Conservation (phyloP, 441 rosid genomes). For the Lepidium campestre region DNA sequence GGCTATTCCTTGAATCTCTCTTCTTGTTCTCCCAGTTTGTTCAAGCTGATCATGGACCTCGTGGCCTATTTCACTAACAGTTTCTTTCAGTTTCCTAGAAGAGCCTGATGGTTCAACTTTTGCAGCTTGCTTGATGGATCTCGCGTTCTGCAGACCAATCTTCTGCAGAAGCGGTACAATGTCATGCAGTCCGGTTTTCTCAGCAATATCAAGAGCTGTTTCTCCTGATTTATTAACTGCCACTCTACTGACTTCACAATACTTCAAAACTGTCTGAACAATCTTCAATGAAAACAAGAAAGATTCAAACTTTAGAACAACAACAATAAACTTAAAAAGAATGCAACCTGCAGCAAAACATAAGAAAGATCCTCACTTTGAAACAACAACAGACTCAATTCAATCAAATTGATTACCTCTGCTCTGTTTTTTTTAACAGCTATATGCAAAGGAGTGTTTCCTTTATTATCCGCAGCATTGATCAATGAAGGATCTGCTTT, state of each 20-base stretch:
- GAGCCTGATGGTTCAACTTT: conserved; percentile 34
- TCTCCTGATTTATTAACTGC: conserved; percentile 43
- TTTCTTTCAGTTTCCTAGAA: conserved; percentile 60
- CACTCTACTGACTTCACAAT: conserved; percentile 26
- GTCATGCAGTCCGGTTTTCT: conserved; percentile 43
- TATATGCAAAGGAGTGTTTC: conserved; percentile 57
- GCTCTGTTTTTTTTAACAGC: conserved; percentile 43
- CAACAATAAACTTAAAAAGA: neutral
- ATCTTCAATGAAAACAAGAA: conserved; percentile 33
- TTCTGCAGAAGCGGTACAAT: conserved; percentile 45
- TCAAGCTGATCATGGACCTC: conserved; percentile 87
- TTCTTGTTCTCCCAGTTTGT: conserved; percentile 74
- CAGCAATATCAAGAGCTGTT: conserved; percentile 56
- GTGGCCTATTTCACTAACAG: conserved; percentile 87
- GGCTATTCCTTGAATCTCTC: conserved; percentile 72
- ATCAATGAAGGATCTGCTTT: conserved; percentile 29
- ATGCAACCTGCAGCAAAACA: conserved; percentile 28
- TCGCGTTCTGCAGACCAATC: conserved; percentile 64
- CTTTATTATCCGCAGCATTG: conserved; percentile 50
- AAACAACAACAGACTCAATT: neutral
- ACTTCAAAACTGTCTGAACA: conserved; percentile 29
- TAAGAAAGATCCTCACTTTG: neutral
- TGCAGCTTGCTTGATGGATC: conserved; percentile 38
- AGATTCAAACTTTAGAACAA: neutral
- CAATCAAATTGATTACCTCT: conserved; percentile 33